Percentiles rank a stretch among this genome's conserved stretches.
Evolutionary conservation across 306 rosid genomes (phyloP).

Genomic region (Psophocarpus tetragonolobus): DNA sequence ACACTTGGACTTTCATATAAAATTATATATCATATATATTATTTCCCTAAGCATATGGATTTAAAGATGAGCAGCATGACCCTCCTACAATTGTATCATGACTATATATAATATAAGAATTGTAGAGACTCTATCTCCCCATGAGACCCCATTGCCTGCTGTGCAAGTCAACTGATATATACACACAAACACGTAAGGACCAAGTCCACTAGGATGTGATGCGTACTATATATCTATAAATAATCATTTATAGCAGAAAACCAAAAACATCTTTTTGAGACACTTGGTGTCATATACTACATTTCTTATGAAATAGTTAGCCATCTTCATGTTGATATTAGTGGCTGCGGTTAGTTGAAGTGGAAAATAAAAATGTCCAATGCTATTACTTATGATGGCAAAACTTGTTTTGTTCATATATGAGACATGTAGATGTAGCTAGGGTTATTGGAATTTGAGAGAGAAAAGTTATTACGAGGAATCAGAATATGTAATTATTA

Average conservation of each 20-base stretch:
- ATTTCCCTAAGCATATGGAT: background rate
- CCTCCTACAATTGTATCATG: background rate
- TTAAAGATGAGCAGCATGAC: background rate
- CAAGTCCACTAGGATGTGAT: background rate
- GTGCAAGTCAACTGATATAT: conserved; percentile 18
- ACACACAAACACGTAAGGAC: background rate
- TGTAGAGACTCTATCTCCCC: conserved; percentile 1
- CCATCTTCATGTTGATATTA: background rate
- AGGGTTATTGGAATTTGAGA: conserved; percentile 27
- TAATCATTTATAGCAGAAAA: conserved; percentile 1
- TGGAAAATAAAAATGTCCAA: background rate
- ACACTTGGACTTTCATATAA: background rate
- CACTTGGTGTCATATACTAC: too few relatives aligned
- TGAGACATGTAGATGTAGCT: background rate
- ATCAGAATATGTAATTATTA: background rate
- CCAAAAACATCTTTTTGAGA: background rate
- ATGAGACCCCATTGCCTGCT: background rate
- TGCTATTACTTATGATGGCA: conserved; percentile 21
- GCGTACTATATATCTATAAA: background rate
- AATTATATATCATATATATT: background rate
- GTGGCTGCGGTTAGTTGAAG: background rate
- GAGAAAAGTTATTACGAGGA: background rate
- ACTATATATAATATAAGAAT: background rate
- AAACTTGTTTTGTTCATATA: conserved; percentile 22
- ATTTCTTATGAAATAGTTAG: conserved; percentile 15